Percentiles rank a stretch among this genome's conserved stretches.
Evolutionary conservation across 331 rosid genomes (phyloP).

Genomic region (Malus hybrid): DNA sequence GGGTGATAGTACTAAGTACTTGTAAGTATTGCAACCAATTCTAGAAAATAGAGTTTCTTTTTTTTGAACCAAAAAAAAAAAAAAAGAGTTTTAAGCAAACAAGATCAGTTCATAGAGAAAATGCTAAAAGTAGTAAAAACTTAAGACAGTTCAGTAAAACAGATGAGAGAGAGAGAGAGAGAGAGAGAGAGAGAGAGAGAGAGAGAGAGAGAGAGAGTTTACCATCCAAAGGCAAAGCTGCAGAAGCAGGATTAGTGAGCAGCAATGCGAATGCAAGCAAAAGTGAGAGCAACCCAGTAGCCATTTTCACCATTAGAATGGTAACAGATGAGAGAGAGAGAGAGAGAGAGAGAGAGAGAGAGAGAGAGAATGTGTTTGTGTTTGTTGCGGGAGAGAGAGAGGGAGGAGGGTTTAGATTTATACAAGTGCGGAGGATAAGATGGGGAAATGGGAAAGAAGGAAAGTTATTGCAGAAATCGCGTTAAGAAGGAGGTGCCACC

Average conservation of each 20-base stretch:
- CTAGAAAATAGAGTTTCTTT: background rate
- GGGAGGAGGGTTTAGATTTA: slow-evolving; percentile 18
- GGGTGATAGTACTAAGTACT: too few relatives aligned
- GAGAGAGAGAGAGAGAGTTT: slow-evolving; percentile 8
- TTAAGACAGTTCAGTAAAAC: background rate
- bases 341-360: background rate
- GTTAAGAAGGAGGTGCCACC: slow-evolving; percentile 8
- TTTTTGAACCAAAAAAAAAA: too few relatives aligned
- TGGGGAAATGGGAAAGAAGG: slow-evolving; percentile 11
- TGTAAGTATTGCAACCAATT: too few relatives aligned
- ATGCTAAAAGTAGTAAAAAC: background rate
- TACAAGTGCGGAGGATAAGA: slow-evolving; percentile 5
- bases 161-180: slow-evolving; percentile 14
- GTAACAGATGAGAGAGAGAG: background rate
- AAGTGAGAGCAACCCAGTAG: slow-evolving; percentile 2
- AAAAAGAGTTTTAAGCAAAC: background rate
- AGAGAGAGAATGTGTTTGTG: background rate
- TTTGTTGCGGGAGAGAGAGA: background rate
- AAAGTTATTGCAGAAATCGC: slow-evolving; percentile 31
- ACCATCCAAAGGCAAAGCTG: slow-evolving; percentile 44
- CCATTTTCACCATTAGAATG: slow-evolving; percentile 31
- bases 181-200: slow-evolving; percentile 9
- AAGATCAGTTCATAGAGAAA: background rate
- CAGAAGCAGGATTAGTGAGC: slow-evolving; percentile 31
- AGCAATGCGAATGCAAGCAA: slow-evolving; percentile 27